Evolutionary conservation across 2,329 filamentous ascomycete species (phyloP).

Genomic region (Neonectria faginata): DNA sequence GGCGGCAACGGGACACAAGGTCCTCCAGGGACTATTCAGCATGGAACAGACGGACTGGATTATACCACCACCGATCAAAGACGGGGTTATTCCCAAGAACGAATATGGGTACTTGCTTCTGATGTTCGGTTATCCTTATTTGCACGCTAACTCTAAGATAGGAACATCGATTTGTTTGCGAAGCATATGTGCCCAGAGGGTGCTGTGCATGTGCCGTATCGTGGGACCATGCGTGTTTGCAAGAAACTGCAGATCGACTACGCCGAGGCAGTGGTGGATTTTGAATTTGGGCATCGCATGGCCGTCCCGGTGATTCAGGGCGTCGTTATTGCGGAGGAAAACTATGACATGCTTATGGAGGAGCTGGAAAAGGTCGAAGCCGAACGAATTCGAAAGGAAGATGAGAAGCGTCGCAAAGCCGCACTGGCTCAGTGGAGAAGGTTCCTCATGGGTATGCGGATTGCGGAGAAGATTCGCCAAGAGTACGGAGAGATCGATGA

Average conservation of each 20-base stretch:
- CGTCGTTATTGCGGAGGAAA: conserved; percentile 86
- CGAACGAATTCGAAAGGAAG: conserved; percentile 81
- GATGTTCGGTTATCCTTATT: neutral
- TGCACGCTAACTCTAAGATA: conserved; percentile 42
- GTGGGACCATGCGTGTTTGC: conserved; percentile 82
- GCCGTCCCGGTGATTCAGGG: conserved; percentile 93
- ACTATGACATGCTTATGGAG: conserved; percentile 79
- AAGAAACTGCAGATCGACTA: conserved; percentile 87
- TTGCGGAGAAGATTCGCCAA: conserved; percentile 78
- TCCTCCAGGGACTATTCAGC: conserved; percentile 87
- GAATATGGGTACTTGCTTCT: conserved; percentile 72
- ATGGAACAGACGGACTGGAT: conserved; percentile 94
- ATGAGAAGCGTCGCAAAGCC: conserved; percentile 82
- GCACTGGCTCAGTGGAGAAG: conserved; percentile 85
- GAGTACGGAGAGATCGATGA: conserved; percentile 78
- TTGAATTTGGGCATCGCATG: conserved; percentile 95
- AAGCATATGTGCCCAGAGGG: conserved; percentile 91
- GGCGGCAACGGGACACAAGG: conserved; percentile 82
- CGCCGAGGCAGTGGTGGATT: conserved; percentile 94
- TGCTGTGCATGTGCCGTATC: conserved; percentile 84
- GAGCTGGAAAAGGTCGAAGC: conserved; percentile 83
- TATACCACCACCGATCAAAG: conserved; percentile 84
- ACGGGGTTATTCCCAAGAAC: conserved; percentile 93
- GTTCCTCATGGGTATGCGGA: conserved; percentile 86
- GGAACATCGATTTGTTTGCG: conserved; percentile 94